Conservation (phyloP, 2,329 filamentous ascomycete genomes). For the Colletotrichum cuscutae region DNA sequence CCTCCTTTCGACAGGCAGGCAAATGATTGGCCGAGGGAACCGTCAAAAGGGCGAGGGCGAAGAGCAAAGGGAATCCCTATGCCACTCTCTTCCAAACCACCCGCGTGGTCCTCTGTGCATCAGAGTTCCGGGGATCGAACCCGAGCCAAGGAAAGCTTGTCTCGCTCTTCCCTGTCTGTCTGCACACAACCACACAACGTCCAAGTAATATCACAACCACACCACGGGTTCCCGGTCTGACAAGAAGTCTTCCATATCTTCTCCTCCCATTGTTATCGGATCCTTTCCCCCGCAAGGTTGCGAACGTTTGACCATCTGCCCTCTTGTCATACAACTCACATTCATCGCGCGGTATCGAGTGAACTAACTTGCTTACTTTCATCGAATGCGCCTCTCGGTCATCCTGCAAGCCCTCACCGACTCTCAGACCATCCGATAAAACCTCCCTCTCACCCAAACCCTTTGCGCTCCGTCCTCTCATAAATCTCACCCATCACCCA, state of each 20-base stretch:
- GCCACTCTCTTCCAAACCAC: neutral
- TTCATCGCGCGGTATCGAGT: neutral
- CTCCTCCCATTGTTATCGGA: neutral
- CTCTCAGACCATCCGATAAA: conserved; percentile 24
- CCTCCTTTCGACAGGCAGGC: neutral
- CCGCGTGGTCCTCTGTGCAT: neutral
- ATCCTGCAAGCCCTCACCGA: neutral
- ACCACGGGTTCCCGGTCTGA: neutral
- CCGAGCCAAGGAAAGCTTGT: conserved; percentile 17
- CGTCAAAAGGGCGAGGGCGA: neutral
- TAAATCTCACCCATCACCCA: conserved; percentile 1
- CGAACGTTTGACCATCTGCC: neutral
- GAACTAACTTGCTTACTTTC: neutral
- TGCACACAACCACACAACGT: conserved; percentile 19
- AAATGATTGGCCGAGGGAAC: neutral
- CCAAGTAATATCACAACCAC: conserved; percentile 11
- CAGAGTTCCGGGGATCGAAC: conserved; percentile 14
- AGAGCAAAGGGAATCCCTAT: neutral
- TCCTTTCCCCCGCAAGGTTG: neutral
- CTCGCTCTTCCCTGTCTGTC: conserved; percentile 13
- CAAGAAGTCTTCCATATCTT: neutral
- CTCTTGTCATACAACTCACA: neutral
- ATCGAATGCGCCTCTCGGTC: neutral
- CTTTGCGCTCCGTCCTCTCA: neutral
- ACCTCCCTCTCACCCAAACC: neutral